phyloP scores from a whole-genome alignment of 352 stramenopile species.

The Pythium grandisporangium region DNA sequence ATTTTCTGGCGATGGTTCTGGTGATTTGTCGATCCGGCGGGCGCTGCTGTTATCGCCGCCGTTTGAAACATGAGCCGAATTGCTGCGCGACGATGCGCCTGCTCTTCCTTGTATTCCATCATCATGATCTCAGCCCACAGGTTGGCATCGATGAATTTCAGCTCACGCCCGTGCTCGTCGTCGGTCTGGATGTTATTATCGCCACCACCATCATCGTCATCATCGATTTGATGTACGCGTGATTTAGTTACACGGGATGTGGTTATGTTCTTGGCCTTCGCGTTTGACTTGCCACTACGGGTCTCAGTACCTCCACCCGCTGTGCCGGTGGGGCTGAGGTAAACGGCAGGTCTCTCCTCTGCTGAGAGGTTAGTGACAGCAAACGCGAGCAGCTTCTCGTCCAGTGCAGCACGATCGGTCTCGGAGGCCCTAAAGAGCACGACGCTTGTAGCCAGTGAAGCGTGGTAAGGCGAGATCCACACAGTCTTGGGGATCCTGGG shows the following conservation, averaged over 20 bases:
- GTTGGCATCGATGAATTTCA: constrained; percentile 73
- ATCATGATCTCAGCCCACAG: constrained; percentile 84
- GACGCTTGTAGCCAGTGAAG: constrained; percentile 57
- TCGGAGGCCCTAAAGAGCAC: constrained; percentile 68
- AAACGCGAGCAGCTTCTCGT: constrained; percentile 62
- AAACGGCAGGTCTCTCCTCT: constrained; percentile 36
- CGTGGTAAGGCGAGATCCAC: constrained; percentile 76
- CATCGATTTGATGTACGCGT: no score
- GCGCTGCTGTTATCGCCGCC: constrained; percentile 29
- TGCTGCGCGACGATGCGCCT: constrained; percentile 81
- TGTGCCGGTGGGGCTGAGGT: constrained; percentile 18
- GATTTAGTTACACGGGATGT: no score
- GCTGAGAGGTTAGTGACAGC: constrained; percentile 53
- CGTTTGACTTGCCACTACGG: neutral
- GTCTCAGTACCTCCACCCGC: neutral
- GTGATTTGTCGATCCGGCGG: no score
- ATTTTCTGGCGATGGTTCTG: neutral
- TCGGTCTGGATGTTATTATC: constrained; percentile 13
- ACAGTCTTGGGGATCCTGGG: constrained; percentile 50
- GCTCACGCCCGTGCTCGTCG: no score
- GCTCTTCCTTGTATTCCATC: constrained; percentile 89
- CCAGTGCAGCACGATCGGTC: constrained; percentile 32
- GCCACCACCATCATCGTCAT: constrained; percentile 1
- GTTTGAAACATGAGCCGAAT: constrained; percentile 92
- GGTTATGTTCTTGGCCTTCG: constrained; percentile 7